phyloP scores from a whole-genome alignment of 192 early-diverging fungal species.

The Coemansia sp. region DNA sequence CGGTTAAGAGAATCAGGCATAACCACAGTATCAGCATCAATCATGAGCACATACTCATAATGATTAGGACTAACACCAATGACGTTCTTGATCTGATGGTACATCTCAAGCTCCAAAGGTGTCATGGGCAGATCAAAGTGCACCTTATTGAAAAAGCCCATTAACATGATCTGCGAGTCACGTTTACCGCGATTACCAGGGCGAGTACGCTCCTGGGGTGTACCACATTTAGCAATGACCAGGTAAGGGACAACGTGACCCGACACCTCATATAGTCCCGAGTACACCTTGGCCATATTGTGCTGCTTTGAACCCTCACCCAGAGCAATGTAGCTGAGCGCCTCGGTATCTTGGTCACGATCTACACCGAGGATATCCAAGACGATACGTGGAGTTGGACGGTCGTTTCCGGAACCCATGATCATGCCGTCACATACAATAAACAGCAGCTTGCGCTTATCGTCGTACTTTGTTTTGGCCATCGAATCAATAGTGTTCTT shows the following conservation, averaged over 20 bases:
- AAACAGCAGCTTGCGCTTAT: constrained; percentile 94
- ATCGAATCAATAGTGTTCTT: constrained; percentile 89
- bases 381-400: constrained; percentile 94
- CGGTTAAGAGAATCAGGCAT: constrained; percentile 87
- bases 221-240: constrained; percentile 90
- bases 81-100: constrained; percentile 97
- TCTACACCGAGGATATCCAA: constrained; percentile 94
- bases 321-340: constrained; percentile 79
- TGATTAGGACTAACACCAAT: constrained; percentile 93
- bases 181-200: constrained; percentile 98
- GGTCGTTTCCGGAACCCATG: constrained; percentile 91
- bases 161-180: constrained; percentile 96
- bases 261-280: constrained; percentile 85
- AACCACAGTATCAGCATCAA: constrained; percentile 97
- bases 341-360: constrained; percentile 74
- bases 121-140: constrained; percentile 92
- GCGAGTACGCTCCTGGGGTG: constrained; percentile 68
- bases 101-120: constrained; percentile 93
- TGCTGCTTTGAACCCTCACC: constrained; percentile 84
- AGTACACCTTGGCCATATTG: constrained; percentile 95
- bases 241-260: constrained; percentile 91
- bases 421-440: constrained; percentile 96
- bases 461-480: constrained; percentile 85
- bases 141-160: constrained; percentile 94
- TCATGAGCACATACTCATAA: constrained; percentile 96